Conservation (phyloP, 371 early-diverging fungal genomes). For the Phascolomyces articulosus region DNA sequence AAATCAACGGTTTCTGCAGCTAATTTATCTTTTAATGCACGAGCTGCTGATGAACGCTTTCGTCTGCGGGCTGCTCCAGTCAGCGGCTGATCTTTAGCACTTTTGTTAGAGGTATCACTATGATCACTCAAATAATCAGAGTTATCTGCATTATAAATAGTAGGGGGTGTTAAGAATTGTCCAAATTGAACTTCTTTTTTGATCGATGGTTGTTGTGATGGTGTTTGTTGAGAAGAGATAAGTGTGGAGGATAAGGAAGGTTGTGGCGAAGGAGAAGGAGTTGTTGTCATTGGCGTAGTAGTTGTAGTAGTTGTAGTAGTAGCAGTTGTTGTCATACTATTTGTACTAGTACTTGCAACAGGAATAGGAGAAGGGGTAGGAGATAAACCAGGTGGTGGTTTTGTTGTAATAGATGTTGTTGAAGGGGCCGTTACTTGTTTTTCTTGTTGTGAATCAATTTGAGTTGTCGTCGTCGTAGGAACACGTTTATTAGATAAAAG, state of each 20-base stretch:
- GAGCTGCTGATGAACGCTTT: constrained; percentile 50
- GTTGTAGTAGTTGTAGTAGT: not conserved
- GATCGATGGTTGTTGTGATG: constrained; percentile 12
- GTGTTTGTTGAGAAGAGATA: not conserved
- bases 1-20: constrained; percentile 82
- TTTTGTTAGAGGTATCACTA: constrained; percentile 47
- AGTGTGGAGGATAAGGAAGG: not conserved
- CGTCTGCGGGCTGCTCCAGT: constrained; percentile 50
- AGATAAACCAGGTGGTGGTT: constrained; percentile 9
- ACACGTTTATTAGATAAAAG: not conserved
- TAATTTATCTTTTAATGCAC: constrained; percentile 75
- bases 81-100: constrained; percentile 32
- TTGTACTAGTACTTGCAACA: no score
- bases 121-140: constrained; percentile 59
- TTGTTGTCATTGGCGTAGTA: constrained; percentile 1
- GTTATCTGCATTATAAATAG: constrained; percentile 36
- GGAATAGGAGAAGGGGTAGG: not conserved
- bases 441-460: not conserved
- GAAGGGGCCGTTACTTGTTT: not conserved
- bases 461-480: not conserved
- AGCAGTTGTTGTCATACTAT: not conserved
- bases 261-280: not conserved
- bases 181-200: constrained; percentile 13
- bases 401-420: not conserved
- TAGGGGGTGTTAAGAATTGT: constrained; percentile 31